These are phyloP conservation scores for Suillus ampliporus DNA, from an alignment of 768 basidiomycete genomes.

Conservation along the genomic window DNA sequence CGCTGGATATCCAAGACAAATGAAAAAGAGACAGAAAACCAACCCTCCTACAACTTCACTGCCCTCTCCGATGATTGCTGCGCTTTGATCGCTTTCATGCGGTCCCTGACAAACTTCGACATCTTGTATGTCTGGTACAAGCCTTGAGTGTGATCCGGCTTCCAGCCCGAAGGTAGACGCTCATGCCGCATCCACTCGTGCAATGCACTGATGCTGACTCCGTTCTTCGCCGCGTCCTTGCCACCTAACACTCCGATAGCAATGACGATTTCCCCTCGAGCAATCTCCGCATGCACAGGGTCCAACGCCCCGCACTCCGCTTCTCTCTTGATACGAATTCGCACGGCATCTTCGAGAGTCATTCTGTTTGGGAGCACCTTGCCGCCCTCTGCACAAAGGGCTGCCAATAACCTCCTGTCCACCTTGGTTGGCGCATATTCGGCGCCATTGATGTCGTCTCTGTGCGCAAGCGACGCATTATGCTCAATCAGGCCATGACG, in stretches of 20 bases:
- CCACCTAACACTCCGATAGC: slow-evolving; percentile 55
- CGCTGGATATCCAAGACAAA: background rate
- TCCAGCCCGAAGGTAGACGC: slow-evolving; percentile 51
- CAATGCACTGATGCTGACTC: slow-evolving; percentile 52
- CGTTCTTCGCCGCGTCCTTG: slow-evolving; percentile 42
- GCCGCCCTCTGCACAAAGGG: slow-evolving; percentile 41
- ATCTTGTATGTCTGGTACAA: slow-evolving; percentile 36
- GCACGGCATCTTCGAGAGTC: slow-evolving; percentile 46
- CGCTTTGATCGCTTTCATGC: slow-evolving; percentile 28
- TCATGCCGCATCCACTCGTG: slow-evolving; percentile 57
- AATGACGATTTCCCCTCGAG: slow-evolving; percentile 71
- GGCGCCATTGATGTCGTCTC: slow-evolving; percentile 45
- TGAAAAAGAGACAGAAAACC: background rate
- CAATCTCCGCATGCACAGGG: slow-evolving; percentile 59
- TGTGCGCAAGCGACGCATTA: slow-evolving; percentile 63
- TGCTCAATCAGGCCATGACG: slow-evolving; percentile 61
- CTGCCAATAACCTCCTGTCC: slow-evolving; percentile 43
- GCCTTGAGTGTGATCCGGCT: slow-evolving; percentile 35
- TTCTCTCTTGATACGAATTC: slow-evolving; percentile 59
- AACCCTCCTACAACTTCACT: background rate
- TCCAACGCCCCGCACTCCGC: slow-evolving; percentile 47
- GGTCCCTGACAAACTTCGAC: slow-evolving; percentile 33
- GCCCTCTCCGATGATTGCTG: background rate
- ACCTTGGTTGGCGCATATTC: slow-evolving; percentile 52
- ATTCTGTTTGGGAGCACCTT: slow-evolving; percentile 36